These are phyloP conservation scores for Candida buenavistaensis DNA, from an alignment of 1,139 yeast genomes.

Conservation along the genomic window DNA sequence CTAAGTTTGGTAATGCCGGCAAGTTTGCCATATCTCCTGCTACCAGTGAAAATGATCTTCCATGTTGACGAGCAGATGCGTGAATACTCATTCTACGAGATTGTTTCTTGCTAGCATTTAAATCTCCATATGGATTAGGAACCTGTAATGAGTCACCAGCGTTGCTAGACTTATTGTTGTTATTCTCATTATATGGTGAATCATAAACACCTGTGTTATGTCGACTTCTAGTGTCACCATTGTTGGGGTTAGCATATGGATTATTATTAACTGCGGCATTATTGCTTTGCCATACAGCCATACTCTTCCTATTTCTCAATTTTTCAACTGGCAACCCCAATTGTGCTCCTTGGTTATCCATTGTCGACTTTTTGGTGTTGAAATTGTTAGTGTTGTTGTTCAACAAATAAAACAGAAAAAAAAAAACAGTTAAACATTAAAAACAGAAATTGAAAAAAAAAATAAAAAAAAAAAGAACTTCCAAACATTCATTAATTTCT, in stretches of 20 bases:
- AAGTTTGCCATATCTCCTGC: slow-evolving; percentile 28
- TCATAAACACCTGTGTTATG: slow-evolving; percentile 1
- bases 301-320: slow-evolving; percentile 39
- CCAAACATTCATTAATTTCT: neutral
- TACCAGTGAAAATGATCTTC: slow-evolving; percentile 25
- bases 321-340: slow-evolving; percentile 27
- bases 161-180: neutral
- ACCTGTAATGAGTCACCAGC: slow-evolving; percentile 10
- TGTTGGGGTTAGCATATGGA: slow-evolving; percentile 33
- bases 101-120: slow-evolving; percentile 21
- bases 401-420: slow-evolving; percentile 3
- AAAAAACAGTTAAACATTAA: neutral
- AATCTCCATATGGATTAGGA: slow-evolving; percentile 19
- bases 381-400: neutral
- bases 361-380: neutral
- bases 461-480: neutral
- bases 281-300: slow-evolving; percentile 45
- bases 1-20: slow-evolving; percentile 42
- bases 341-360: slow-evolving; percentile 9
- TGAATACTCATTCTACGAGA: slow-evolving; percentile 45
- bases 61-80: slow-evolving; percentile 42
- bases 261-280: slow-evolving; percentile 19
- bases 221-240: slow-evolving; percentile 7
- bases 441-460: neutral
- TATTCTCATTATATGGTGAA: slow-evolving; percentile 2